These are phyloP conservation scores for Bisporella sp. DNA, from an alignment of 2,329 filamentous ascomycete genomes.

Conservation along the genomic window DNA sequence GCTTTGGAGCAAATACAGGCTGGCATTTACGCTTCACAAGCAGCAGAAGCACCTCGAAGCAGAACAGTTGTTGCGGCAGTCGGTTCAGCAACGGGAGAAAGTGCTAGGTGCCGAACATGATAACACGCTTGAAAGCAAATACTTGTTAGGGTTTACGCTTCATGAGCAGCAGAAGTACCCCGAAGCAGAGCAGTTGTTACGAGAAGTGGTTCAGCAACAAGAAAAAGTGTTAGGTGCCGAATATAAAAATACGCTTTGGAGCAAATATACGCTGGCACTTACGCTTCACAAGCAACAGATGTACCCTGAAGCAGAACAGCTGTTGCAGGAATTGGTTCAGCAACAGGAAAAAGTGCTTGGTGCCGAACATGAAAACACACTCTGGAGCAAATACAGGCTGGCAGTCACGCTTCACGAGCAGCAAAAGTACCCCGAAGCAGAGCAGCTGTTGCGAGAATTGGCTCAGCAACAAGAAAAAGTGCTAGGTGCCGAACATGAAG, in stretches of 20 bases:
- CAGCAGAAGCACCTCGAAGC: neutral
- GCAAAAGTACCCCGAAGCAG: neutral
- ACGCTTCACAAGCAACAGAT: neutral
- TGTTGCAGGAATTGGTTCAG: neutral
- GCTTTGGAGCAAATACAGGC: neutral
- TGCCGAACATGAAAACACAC: neutral
- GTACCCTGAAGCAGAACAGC: neutral
- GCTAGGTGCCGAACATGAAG: neutral
- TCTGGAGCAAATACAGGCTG: neutral
- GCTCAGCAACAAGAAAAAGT: neutral
- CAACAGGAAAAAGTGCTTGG: neutral
- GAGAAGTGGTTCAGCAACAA: neutral
- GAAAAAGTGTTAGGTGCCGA: neutral
- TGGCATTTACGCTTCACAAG: neutral
- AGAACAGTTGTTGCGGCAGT: neutral
- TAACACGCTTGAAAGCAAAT: neutral
- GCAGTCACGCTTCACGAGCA: neutral
- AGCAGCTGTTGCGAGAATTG: neutral
- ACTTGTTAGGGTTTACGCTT: neutral
- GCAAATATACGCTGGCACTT: neutral
- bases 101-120: neutral
- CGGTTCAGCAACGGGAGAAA: neutral
- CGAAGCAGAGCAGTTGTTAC: neutral
- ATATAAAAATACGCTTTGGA: neutral
- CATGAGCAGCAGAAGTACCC: neutral